Evolutionary conservation across 176 grass and related monocot genomes (phyloP), one percentile per base, ranked within the genome.

Genomic region (Oryza longistaminata): DNA sequence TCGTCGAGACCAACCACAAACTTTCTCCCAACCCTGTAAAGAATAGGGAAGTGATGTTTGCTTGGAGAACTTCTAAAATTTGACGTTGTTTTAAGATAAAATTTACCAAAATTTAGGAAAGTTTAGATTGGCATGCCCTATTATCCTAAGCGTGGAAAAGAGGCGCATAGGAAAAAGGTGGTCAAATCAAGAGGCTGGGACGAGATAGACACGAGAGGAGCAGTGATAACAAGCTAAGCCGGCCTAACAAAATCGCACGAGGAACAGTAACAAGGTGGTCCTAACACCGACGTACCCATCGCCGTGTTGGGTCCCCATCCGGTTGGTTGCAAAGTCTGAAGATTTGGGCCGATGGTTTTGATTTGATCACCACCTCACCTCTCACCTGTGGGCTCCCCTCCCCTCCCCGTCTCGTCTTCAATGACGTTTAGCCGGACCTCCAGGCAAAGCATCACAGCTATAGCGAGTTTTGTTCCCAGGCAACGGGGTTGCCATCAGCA

Each of bases 271-370:
- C 44, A 43, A 43, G 42, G 60, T 91, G 81, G 85, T 88, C 85
- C 70, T 70, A 35, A 21, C 6, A 13, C 53, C 64, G 85, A 44
- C 73, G 74, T 73, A 74, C 1, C 65, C 52, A 82, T 86, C 79
- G 61, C 45, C 44, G 66, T 52, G 53, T 74, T 73, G 68, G 89
- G 81, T 71, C 76, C 65, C 76, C 81, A 88, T 68, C 77, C 1
- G 39, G 76, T 80, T 87, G 66, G 89, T 87, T 90, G 85, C 76
- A 52, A 21, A 77, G 64, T 88, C 81, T 22, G 19, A 64, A 82
- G 13, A 55, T 21, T 60, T 80, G 40, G 75, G 71, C 52, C 15
- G 81, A 70, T 70, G 70, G 77, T 35, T 35, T 35, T 35, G 34
- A 35, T 35, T 35, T 35, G 34, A 35, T 35, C 34, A 35, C 34